Base-by-base conservation (phyloP, 2,329 filamentous ascomycete genomes). In the Microdochium nivale region DNA sequence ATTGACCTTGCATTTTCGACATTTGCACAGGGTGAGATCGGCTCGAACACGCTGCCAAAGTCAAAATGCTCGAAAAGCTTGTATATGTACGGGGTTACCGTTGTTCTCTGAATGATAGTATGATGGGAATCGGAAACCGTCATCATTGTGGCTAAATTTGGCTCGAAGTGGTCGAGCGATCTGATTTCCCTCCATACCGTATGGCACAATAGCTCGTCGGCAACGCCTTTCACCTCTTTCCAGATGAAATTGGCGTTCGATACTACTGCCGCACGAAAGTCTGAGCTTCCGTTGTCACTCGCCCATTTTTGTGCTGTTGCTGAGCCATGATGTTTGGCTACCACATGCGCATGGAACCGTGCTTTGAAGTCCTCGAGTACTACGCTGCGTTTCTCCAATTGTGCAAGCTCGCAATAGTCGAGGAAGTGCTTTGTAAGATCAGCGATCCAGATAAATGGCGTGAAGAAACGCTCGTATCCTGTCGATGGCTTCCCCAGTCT, bases 341-440 rank as follows among this genome's bases (percentile, higher is more conserved):
- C 24, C 0, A 87, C 60, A 84, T 85, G 90, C 0, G 54, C 50
- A 30, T 67, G 63, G 56, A 94, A 94, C 0, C 71, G 59, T 0
- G 53, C 52, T 9, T 72, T 69, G 55, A 94, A 91, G 49, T 81
- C 67, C 2, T 68, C 51, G 0, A 90, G 69, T 0, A 67, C 65
- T 1, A 86, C 75, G 1, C 60, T 61, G 0, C 57, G 59, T 0
- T 58, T 48, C 13, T 56, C 54, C 9, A 64, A 56, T 2, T 63
- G 57, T 53, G 71, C 65, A 10, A 62, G 49, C 2, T 67, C 63
- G 48, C 87, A 70, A 56, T 78, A 94, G 55, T 90, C 85, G 1
- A 90, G 73, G 24, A 87, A 76, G 58, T 90, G 82, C 60, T 91
- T 92, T 0, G 79, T 75, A 0, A 94, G 69, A 50, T 86, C 76